Conservation (phyloP, 2,329 filamentous ascomycete species). For the Tympanopsis confertula region DNA sequence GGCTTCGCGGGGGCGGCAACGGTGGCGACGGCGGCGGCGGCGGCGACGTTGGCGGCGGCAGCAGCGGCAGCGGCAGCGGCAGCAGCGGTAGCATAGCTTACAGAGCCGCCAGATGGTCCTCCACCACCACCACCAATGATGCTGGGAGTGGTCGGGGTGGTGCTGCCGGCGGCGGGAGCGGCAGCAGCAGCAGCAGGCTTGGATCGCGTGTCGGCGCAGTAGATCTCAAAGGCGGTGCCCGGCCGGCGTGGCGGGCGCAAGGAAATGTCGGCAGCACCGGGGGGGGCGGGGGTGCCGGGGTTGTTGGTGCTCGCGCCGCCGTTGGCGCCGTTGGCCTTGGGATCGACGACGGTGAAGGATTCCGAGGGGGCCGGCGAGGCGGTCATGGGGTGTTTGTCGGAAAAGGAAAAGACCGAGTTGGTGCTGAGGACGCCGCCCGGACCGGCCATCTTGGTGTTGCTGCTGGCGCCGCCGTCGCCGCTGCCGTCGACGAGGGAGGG, state of each 20-base stretch:
- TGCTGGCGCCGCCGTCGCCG: not conserved
- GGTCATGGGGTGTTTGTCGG: not conserved
- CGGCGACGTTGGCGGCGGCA: not conserved
- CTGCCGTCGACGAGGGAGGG: slow-evolving; percentile 33
- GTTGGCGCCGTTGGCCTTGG: slow-evolving; percentile 20
- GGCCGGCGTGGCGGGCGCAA: slow-evolving; percentile 24
- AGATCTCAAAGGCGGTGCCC: slow-evolving; percentile 40
- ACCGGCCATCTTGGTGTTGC: not conserved
- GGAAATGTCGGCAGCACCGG: slow-evolving; percentile 14
- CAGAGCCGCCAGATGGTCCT: slow-evolving; percentile 16
- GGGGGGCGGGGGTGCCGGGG: slow-evolving; percentile 26
- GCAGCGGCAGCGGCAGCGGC: no score
- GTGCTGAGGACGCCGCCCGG: not conserved
- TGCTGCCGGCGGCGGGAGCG: slow-evolving; percentile 24
- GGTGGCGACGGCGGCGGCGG: not conserved
- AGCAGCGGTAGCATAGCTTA: slow-evolving; percentile 1
- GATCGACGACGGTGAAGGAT: slow-evolving; percentile 26
- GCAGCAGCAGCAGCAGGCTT: not conserved
- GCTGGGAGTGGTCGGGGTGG: slow-evolving; percentile 19
- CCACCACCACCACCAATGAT: slow-evolving; percentile 7
- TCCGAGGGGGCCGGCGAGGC: slow-evolving; percentile 10
- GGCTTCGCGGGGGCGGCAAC: no score
- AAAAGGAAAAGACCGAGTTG: not conserved
- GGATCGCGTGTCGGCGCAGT: slow-evolving; percentile 36
- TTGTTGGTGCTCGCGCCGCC: slow-evolving; percentile 30